These are phyloP conservation scores for Leccinum subgranulosum DNA, from an alignment of 768 basidiomycete genomes.

Conservation along the genomic window DNA sequence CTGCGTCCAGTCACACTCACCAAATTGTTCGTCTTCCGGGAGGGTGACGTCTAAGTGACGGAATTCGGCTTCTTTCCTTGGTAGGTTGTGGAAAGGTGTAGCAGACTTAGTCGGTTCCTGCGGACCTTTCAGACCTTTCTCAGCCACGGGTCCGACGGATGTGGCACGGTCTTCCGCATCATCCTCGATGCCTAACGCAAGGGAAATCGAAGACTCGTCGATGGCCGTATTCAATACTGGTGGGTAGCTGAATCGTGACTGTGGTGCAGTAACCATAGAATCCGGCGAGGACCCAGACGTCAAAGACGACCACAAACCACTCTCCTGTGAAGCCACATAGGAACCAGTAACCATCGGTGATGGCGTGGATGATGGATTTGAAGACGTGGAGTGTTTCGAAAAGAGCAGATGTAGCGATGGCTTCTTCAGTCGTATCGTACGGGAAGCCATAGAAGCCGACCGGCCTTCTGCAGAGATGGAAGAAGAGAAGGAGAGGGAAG, in stretches of 20 bases:
- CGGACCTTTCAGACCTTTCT: conserved; percentile 5
- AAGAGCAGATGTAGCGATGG: conserved; percentile 70
- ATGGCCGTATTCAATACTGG: conserved; percentile 62
- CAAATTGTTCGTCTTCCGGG: conserved; percentile 37
- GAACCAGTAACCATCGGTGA: conserved; percentile 21
- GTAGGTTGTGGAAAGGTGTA: conserved; percentile 13
- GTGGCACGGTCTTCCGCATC: conserved; percentile 22
- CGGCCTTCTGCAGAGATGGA: conserved; percentile 32
- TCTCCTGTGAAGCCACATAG: conserved; percentile 14
- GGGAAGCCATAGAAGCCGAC: conserved; percentile 35
- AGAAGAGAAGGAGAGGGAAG: conserved; percentile 33
- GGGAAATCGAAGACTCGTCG: conserved; percentile 50
- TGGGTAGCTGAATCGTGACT: conserved; percentile 45
- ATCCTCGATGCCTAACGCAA: conserved; percentile 28
- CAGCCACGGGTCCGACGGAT: conserved; percentile 9
- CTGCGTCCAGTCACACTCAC: conserved; percentile 67
- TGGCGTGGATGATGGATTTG: conserved; percentile 33
- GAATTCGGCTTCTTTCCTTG: conserved; percentile 23
- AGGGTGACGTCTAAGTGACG: conserved; percentile 27
- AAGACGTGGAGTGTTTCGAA: conserved; percentile 58
- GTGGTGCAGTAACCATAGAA: conserved; percentile 59
- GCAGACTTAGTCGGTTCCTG: conserved; percentile 21
- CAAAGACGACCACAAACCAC: conserved; percentile 23
- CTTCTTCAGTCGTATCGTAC: conserved; percentile 49
- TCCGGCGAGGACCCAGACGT: conserved; percentile 34